Evolutionary conservation across 2,329 filamentous ascomycete species (phyloP), one percentile per base, ranked within the genome.

Genomic region (Bipolaris victoriae): DNA sequence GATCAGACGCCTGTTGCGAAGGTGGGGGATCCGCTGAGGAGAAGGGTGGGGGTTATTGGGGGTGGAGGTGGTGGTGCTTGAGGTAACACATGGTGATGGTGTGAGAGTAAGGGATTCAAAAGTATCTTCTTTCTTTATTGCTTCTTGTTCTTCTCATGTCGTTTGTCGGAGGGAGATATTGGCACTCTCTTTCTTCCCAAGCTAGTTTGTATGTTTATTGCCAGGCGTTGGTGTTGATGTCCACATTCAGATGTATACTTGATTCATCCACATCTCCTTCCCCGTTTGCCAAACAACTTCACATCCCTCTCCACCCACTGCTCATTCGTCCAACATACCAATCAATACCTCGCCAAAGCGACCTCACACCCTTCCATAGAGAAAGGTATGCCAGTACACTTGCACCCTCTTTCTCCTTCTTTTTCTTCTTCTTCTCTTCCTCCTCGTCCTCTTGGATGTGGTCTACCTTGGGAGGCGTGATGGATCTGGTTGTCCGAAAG

Each of bases 1-100:
- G 67, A 68, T 40, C 60, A 75, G 65, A 74, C 64, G 44, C 60
- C 62, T 7, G 54, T 74, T 26, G 64, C 57, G 3, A 63, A 58
- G 57, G 64, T 58, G 11, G 62, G 45, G 29, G 55, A 56, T 44
- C 60, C 67, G 51, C 51, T 50, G 22, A 64, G 65, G 61, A 65
- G 64, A 41, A 55, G 62, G 49, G 61, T 66, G 6, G 70, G 64
- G 5, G 61, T 64, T 3, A 65, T 69, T 51, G 66, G 68, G 5
- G 53, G 55, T 20, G 24, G 36, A 52, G 36, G 24, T 26, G 52
- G 18, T 48, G 22, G 33, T 29, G 16, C 36, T 20, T 41, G 48
- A 50, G 10, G 13, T 7, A 36, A 24, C 7, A 24, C 7, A 29
- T 13, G 15, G 33, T 16, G 24, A 35, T 54, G 37, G 22, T n/a